A percentile compares a stretch with the other conserved stretches of the same genome.
Evolutionary conservation across 768 basidiomycete species (phyloP).

Genomic region (Suillus subluteus): DNA sequence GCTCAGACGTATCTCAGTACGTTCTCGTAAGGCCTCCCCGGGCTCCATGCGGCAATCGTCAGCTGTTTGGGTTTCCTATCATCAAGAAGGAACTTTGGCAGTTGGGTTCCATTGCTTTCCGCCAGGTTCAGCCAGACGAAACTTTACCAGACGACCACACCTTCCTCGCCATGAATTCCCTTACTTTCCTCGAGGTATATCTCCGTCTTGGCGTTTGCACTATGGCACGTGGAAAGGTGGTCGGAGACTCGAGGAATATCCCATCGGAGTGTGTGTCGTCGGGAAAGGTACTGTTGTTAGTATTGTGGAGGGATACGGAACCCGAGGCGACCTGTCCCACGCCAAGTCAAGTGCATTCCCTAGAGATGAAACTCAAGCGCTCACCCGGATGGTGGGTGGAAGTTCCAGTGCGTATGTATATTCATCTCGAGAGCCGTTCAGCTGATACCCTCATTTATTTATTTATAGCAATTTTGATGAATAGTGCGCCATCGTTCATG

Average conservation of each 20-base stretch:
- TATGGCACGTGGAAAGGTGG: neutral
- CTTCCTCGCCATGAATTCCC: neutral
- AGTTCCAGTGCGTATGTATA: neutral
- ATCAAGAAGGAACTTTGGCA: neutral
- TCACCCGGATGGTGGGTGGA: slow-evolving; percentile 7
- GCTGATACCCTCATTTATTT: neutral
- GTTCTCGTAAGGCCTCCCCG: slow-evolving; percentile 3
- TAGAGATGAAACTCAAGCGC: slow-evolving; percentile 2
- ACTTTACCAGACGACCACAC: neutral
- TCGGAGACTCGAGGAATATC: neutral
- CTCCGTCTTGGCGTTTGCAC: neutral
- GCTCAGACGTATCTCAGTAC: neutral
- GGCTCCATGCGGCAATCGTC: neutral
- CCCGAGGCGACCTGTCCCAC: slow-evolving; percentile 1
- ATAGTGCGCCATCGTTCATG: neutral
- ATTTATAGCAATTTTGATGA: neutral
- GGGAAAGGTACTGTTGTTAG: neutral
- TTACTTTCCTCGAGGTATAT: neutral
- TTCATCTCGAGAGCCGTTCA: neutral
- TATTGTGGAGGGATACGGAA: slow-evolving; percentile 1
- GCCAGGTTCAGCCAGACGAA: neutral
- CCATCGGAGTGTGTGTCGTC: neutral
- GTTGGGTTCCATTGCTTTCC: neutral
- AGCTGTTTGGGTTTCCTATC: neutral
- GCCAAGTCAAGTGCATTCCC: neutral